A percentile compares a stretch with the other conserved stretches of the same genome.
Evolutionary conservation across 2,329 filamentous ascomycete species (phyloP).

Genomic region (Neofusicoccum laricinum): DNA sequence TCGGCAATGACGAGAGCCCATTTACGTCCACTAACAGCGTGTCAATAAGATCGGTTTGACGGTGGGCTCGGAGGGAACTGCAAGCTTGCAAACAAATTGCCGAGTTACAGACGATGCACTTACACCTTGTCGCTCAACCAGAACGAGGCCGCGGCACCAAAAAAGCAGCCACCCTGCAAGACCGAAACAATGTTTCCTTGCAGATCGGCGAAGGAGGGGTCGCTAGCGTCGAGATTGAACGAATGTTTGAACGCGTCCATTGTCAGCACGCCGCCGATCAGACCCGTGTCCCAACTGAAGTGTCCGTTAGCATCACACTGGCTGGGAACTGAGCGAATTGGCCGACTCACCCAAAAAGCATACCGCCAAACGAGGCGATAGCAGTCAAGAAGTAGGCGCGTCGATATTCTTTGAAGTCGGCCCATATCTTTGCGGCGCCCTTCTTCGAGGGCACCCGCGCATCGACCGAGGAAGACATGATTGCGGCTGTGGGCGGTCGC

Average conservation of each 20-base stretch:
- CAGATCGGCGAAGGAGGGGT: conserved; percentile 35
- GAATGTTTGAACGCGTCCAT: conserved; percentile 44
- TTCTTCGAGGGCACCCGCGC: neutral
- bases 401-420: conserved; percentile 39
- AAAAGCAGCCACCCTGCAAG: conserved; percentile 45
- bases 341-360: conserved; percentile 26
- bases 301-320: neutral
- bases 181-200: conserved; percentile 46
- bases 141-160: conserved; percentile 42
- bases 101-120: neutral
- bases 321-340: neutral
- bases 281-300: conserved; percentile 25
- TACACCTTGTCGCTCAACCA: conserved; percentile 41
- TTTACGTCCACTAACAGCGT: conserved; percentile 33
- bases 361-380: conserved; percentile 43
- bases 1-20: conserved; percentile 41
- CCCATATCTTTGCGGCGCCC: neutral
- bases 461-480: neutral
- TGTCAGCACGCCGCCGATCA: conserved; percentile 38
- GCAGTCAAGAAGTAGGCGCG: conserved; percentile 40
- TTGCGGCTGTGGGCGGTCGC: neutral
- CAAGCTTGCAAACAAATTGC: too few species aligned
- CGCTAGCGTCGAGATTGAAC: conserved; percentile 35
- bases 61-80: too few species aligned
- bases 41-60: neutral